phyloP scores from a whole-genome alignment of 345 rosid genomes.

The Populus deltoides region DNA sequence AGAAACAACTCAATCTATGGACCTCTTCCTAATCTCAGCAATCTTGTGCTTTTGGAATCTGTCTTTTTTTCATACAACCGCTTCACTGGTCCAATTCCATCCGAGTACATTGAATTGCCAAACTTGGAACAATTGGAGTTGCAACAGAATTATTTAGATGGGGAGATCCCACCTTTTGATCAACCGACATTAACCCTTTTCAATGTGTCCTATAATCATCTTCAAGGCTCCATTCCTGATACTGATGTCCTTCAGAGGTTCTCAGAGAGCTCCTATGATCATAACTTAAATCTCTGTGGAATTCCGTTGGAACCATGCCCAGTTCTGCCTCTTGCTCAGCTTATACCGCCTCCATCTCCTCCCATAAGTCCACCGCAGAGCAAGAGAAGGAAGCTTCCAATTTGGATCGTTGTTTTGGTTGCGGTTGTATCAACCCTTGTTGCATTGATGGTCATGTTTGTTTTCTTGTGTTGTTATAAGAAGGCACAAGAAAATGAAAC shows the following conservation, averaged over 20 bases:
- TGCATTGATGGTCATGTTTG: constrained; percentile 24
- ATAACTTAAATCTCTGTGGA: constrained; percentile 49
- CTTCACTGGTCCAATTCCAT: constrained; percentile 43
- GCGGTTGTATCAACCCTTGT: constrained; percentile 30
- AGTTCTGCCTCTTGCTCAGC: constrained; percentile 10
- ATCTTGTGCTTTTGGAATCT: constrained; percentile 26
- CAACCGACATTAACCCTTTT: constrained; percentile 37
- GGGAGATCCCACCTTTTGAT: constrained; percentile 43
- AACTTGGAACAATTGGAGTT: constrained; percentile 36
- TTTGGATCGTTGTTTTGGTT: constrained; percentile 31
- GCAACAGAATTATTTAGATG: constrained; percentile 40
- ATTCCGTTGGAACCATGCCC: constrained; percentile 38
- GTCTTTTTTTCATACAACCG: constrained; percentile 40
- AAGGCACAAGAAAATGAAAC: constrained; percentile 13
- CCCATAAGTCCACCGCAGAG: not conserved
- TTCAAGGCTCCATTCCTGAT: constrained; percentile 45
- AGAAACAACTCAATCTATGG: constrained; percentile 42
- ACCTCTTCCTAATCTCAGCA: constrained; percentile 38
- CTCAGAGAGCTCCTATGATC: constrained; percentile 31
- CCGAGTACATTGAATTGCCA: constrained; percentile 25
- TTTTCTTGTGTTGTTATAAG: constrained; percentile 32
- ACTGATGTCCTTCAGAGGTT: constrained; percentile 34
- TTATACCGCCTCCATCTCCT: constrained; percentile 1
- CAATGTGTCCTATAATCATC: constrained; percentile 47
- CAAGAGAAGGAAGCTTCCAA: constrained; percentile 9